These are phyloP conservation scores for Rhodosporidiobolus odoratus DNA, from an alignment of 768 basidiomycete genomes.

Conservation along the genomic window DNA sequence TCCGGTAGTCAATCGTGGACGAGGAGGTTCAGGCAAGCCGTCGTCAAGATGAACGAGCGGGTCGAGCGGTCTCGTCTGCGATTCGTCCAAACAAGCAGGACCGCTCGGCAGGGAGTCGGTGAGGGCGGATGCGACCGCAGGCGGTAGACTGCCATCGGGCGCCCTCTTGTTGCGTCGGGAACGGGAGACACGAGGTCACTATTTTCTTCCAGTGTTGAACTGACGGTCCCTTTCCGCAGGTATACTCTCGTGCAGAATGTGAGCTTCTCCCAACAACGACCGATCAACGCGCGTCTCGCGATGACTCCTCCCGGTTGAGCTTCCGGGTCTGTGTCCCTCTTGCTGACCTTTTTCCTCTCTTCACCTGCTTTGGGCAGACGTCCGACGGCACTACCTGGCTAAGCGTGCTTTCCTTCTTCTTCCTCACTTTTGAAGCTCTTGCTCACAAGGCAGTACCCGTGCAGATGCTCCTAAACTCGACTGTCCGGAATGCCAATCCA, in stretches of 20 bases:
- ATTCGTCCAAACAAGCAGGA: background rate
- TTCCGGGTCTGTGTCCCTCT: background rate
- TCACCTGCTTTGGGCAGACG: no score
- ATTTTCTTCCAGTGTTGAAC: background rate
- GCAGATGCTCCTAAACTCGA: constrained; percentile 1
- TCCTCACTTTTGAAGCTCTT: background rate
- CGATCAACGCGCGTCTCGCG: background rate
- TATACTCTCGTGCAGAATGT: background rate
- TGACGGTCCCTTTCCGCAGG: background rate
- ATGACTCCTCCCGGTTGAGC: background rate
- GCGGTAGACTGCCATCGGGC: no score
- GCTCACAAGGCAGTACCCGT: background rate
- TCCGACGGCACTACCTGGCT: background rate
- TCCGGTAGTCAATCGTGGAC: no score
- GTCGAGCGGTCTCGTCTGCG: no score
- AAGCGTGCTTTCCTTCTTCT: background rate
- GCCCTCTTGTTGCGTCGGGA: background rate
- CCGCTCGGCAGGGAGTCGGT: background rate
- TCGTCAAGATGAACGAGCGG: no score
- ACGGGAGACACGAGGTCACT: no score
- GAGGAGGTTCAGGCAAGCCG: no score
- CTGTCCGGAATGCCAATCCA: background rate
- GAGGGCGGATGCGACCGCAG: no score
- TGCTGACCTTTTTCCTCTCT: background rate
- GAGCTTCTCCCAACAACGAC: background rate